A percentile compares a stretch with the other conserved stretches of the same genome.
These are phyloP conservation scores for Tetracentron sinense DNA, from an alignment of 164 flowering plant species.

Conservation along the genomic window DNA sequence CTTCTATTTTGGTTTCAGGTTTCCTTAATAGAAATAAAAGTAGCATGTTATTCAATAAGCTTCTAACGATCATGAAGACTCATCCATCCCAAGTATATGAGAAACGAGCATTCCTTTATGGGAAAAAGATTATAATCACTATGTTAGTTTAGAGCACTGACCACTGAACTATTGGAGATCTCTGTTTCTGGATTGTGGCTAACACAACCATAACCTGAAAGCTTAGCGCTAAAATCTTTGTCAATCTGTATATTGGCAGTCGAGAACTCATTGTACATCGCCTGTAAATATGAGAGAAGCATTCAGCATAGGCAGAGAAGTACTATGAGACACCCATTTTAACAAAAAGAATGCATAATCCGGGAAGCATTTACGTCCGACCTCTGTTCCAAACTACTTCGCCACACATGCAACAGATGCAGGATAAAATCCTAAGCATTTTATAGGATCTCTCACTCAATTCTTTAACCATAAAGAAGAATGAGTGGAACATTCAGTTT, in stretches of 20 bases:
- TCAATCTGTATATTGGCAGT: slow-evolving; percentile 89
- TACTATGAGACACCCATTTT: too few species aligned
- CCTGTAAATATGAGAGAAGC: slow-evolving; percentile 42
- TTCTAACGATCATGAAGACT: background rate
- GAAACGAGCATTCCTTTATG: background rate
- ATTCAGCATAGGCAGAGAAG: slow-evolving; percentile 1
- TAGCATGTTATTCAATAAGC: background rate
- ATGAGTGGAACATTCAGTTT: too few species aligned
- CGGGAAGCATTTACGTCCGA: too few species aligned
- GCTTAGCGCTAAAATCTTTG: slow-evolving; percentile 95
- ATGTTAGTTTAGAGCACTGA: slow-evolving; percentile 34
- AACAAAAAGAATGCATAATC: background rate
- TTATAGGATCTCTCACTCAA: too few species aligned
- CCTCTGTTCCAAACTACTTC: too few species aligned
- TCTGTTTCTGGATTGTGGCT: slow-evolving; percentile 66
- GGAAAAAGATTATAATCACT: background rate
- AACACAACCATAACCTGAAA: slow-evolving; percentile 94
- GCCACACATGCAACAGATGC: too few species aligned
- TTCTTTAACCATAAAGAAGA: too few species aligned
- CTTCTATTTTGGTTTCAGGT: background rate
- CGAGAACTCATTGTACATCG: slow-evolving; percentile 94
- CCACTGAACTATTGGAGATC: slow-evolving; percentile 52
- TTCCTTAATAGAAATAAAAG: background rate
- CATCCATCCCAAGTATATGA: background rate
- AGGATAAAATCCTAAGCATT: too few species aligned